These are phyloP conservation scores for Melocanna baccifera DNA, from an alignment of 176 grass and related monocot genomes.

Conservation along the genomic window DNA sequence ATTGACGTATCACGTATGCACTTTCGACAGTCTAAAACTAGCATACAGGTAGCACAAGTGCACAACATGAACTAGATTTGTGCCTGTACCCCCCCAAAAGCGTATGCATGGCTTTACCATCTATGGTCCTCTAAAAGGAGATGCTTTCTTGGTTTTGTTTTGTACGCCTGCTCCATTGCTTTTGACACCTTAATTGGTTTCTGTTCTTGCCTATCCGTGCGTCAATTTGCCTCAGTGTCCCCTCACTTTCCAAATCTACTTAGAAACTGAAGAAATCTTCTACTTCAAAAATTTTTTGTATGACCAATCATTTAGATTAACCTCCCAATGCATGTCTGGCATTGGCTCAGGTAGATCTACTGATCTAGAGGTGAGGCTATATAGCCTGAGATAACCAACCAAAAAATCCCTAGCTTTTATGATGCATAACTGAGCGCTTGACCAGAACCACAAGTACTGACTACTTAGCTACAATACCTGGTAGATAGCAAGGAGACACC, in stretches of 20 bases:
- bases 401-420: background rate
- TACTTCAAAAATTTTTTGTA: background rate
- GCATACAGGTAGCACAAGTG: conserved; percentile 9
- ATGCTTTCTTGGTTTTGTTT: conserved; percentile 42
- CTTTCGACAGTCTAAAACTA: conserved; percentile 27
- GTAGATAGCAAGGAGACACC: background rate
- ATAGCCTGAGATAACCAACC: background rate
- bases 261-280: background rate
- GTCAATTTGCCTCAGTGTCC: conserved; percentile 8
- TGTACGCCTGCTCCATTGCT: background rate
- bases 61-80: conserved; percentile 33
- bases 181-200: conserved; percentile 34
- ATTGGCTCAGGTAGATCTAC: background rate
- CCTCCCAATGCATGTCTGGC: background rate
- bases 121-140: conserved; percentile 31
- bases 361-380: background rate
- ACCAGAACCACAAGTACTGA: background rate
- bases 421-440: background rate
- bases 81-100: conserved; percentile 25
- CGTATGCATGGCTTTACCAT: conserved; percentile 25
- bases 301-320: background rate
- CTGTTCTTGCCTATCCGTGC: background rate
- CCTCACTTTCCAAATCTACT: background rate
- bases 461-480: background rate
- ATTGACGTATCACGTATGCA: background rate